Percentiles rank a stretch among this genome's conserved stretches.
Conservation (phyloP, 495 filamentous ascomycete genomes). For the Aspergillus ostianus region DNA sequence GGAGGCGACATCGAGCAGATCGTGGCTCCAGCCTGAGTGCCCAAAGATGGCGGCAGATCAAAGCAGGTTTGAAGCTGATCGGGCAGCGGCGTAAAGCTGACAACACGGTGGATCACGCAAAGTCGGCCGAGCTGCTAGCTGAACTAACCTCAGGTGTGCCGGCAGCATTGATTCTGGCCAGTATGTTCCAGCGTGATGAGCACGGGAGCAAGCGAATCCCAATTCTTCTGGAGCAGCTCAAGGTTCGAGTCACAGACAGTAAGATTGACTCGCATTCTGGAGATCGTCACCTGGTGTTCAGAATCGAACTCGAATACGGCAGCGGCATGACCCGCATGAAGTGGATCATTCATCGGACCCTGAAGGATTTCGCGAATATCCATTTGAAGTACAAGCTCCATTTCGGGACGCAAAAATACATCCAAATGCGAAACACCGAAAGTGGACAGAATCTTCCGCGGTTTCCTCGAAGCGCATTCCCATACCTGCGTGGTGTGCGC, state of each 20-base stretch:
- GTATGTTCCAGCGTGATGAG: constrained; percentile 96
- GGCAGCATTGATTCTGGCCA: constrained; percentile 88
- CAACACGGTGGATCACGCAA: constrained; percentile 82
- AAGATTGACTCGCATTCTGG: constrained; percentile 59
- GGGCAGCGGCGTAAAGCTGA: constrained; percentile 77
- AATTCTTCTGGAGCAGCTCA: constrained; percentile 91
- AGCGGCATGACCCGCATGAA: constrained; percentile 95
- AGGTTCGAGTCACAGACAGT: constrained; percentile 81
- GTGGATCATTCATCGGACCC: constrained; percentile 85
- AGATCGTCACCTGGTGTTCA: constrained; percentile 82
- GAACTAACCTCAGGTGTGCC: constrained; percentile 90
- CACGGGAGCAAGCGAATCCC: constrained; percentile 93
- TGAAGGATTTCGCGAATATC: constrained; percentile 88
- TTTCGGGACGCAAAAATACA: constrained; percentile 74
- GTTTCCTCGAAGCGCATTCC: constrained; percentile 89
- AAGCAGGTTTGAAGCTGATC: constrained; percentile 77
- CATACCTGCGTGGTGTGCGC: constrained; percentile 79
- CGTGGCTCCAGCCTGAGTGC: constrained; percentile 74
- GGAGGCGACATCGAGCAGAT: constrained; percentile 54
- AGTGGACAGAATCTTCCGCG: constrained; percentile 65
- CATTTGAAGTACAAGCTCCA: constrained; percentile 90
- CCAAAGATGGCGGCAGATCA: constrained; percentile 83
- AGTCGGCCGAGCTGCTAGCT: constrained; percentile 94
- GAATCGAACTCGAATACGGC: constrained; percentile 93
- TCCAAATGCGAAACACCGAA: constrained; percentile 56